A percentile compares a stretch with the other conserved stretches of the same genome.
These are phyloP conservation scores for Quercus agrifolia DNA, from an alignment of 306 rosid genomes.

Conservation along the genomic window DNA sequence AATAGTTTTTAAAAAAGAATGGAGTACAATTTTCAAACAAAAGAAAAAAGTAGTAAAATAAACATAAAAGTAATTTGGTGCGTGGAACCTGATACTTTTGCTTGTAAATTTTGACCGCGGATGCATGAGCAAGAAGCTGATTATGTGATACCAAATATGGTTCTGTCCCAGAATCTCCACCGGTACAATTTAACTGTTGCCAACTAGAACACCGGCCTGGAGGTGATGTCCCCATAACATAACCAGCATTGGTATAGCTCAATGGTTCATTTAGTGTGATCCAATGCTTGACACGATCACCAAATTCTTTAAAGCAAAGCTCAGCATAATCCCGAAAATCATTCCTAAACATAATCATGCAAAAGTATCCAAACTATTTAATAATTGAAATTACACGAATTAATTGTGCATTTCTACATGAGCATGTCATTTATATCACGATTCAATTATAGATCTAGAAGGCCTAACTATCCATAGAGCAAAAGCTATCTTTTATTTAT, in stretches of 20 bases:
- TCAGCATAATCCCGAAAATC: slow-evolving; percentile 30
- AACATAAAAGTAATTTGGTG: too few species aligned
- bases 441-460: too few species aligned
- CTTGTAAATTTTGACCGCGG: slow-evolving; percentile 35
- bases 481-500: too few species aligned
- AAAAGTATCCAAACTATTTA: too few species aligned
- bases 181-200: slow-evolving; percentile 32
- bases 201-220: slow-evolving; percentile 42
- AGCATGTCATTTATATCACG: too few species aligned
- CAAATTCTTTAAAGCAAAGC: slow-evolving; percentile 38
- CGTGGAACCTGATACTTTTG: slow-evolving; percentile 39
- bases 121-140: slow-evolving; percentile 51
- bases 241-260: slow-evolving; percentile 22
- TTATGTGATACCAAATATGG: slow-evolving; percentile 45
- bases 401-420: too few species aligned
- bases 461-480: too few species aligned
- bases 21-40: too few species aligned
- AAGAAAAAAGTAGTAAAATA: background rate
- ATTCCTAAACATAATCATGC: background rate
- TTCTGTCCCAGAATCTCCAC: slow-evolving; percentile 45
- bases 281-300: slow-evolving; percentile 43
- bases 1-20: too few species aligned
- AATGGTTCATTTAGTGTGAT: slow-evolving; percentile 42
- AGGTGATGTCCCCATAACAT: slow-evolving; percentile 22
- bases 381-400: too few species aligned